Evolutionary conservation across 1,139 yeast species (phyloP), one percentile per base, ranked within the genome.

Genomic region (Pichia sp.): DNA sequence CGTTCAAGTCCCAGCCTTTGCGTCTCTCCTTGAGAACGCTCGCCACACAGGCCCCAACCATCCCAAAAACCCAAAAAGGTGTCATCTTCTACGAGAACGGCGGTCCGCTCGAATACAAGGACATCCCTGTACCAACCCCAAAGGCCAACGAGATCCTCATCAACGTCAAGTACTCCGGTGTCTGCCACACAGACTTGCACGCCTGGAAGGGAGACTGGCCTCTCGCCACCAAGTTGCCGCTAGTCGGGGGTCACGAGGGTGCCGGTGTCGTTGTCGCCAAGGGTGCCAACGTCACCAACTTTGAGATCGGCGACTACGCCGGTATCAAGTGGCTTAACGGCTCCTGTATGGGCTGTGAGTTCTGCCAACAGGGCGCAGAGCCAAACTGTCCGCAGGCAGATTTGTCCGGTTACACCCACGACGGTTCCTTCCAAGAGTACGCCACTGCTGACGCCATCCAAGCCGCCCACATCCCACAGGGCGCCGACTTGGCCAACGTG

Each of bases 141-240:
- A 82, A 82, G 66, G 70, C 88, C 51, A 82, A 76, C 64, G 89
- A 84, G 69, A 69, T 84, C 56, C 75, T 84, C 66, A 75, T 84
- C 67, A 77, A 84, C 63, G 80, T 84, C 64, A 81, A 82, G 69
- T 84, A 82, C 72, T 83, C 89, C 10, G 90, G 90, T 70, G 90
- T 84, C 47, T 84, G 90, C 67, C 90, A 84, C 72, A 84, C 89
- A 46, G 90, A 84, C 67, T 75, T 84, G 64, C 90, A 84, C 69
- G 90, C 88, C 45, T 84, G 88, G 87, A 79, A 82, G 65, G 89
- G 89, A 66, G 89, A 84, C 67, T 83, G 89, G 89, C 89, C 89
- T 55, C 71, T 82, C 62, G 75, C 66, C 50, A 75, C 80, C 58
- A 84, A 84, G 68, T 74, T 83, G 59, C 89, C 90, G 37, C 73